Base-by-base conservation (phyloP, 768 basidiomycete species). In the Hygrophoropsis aurantiaca region DNA sequence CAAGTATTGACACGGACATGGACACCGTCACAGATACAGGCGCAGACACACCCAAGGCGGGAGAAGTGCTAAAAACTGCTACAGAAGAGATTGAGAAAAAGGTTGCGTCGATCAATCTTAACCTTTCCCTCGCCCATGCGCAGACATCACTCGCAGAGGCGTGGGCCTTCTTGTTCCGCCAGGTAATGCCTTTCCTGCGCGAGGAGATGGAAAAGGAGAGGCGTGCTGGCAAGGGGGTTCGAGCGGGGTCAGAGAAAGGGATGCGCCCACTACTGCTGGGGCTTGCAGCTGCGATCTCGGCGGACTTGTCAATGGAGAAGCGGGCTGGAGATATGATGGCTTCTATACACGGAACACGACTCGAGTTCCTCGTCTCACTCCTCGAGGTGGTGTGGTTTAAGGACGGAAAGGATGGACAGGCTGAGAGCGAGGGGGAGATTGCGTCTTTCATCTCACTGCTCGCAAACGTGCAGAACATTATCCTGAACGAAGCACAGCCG, bases 351-450 rank as follows among this genome's bases (percentile, higher is more conserved):
- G 78, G 80, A 2, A 80, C 85, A 19, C 76, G 91, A 25, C 68
- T 97, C 19, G 76, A 80, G 3, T 73, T 95, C 2, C 72, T 97
- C 2, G 74, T 92, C 19, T 78, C 85, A 0, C 62, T 94, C 41
- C 71, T 93, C n/a, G 89, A 97, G 55, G 75, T 87, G 3, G 81
- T 80, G 0, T 88, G 90, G 83, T 89, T 88, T n/a, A n/a, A n/a
- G n/a, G n/a, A n/a, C n/a, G n/a, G n/a, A n/a, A n/a, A n/a, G n/a
- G n/a, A n/a, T n/a, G n/a, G n/a, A n/a, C n/a, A n/a, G n/a, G 60
- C 74, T 5, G 81, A 83, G 52, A 76, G 75, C 33, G 67, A 77
- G 41, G 50, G 67, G 2, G 84, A 86, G 55, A 67, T 84, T 7
- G 66, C 74, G 26, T 73, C 75, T 1, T 85, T 94, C 57, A 69